A percentile compares a stretch with the other conserved stretches of the same genome.
Evolutionary conservation across 2,329 filamentous ascomycete genomes (phyloP).

Genomic region (Akanthomyces lecanii): DNA sequence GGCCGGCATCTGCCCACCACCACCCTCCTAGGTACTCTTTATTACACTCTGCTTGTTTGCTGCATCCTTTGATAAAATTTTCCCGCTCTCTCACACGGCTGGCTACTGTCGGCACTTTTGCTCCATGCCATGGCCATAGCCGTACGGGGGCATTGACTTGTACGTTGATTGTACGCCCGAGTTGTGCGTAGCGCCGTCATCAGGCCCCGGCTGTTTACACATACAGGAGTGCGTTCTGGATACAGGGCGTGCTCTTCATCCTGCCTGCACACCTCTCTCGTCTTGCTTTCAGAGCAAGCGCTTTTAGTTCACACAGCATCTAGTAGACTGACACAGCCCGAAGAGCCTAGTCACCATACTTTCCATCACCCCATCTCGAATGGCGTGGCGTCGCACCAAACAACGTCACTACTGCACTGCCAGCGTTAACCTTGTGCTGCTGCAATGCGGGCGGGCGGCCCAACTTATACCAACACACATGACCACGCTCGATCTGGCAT

Average conservation of each 20-base stretch:
- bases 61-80: background rate
- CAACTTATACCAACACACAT: background rate
- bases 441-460: background rate
- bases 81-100: background rate
- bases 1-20: too few species aligned
- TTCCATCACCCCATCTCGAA: background rate
- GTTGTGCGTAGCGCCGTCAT: background rate
- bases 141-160: background rate
- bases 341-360: background rate
- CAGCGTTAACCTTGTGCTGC: background rate
- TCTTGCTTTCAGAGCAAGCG: background rate
- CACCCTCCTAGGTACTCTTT: background rate
- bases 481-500: conserved; percentile 7
- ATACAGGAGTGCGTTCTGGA: background rate
- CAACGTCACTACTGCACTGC: conserved; percentile 7
- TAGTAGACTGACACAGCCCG: background rate
- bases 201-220: background rate
- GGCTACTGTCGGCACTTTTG: background rate
- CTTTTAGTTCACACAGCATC: background rate
- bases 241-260: background rate
- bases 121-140: background rate
- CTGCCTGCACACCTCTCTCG: background rate
- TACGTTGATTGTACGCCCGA: background rate
- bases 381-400: background rate
- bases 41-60: too few species aligned